phyloP scores from a whole-genome alignment of 2,329 filamentous ascomycete genomes.

The Sporothrix luriei region DNA sequence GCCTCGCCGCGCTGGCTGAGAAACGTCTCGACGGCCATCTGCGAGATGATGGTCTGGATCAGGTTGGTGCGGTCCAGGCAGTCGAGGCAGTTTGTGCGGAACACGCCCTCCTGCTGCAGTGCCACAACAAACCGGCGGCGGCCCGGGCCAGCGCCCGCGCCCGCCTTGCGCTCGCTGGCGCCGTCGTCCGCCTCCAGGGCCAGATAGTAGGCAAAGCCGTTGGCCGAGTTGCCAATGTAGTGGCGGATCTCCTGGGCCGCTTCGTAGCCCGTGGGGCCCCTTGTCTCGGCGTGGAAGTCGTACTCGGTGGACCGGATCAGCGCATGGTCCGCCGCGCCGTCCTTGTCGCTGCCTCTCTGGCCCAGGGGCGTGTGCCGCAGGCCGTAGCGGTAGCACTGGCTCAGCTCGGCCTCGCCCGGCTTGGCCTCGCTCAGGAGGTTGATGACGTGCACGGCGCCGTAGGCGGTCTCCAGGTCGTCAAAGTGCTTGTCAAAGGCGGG shows the following conservation, averaged over 20 bases:
- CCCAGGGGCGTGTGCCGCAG: constrained; percentile 74
- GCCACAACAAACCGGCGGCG: constrained; percentile 64
- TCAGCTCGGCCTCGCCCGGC: constrained; percentile 81
- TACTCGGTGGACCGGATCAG: constrained; percentile 83
- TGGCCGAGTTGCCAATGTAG: constrained; percentile 75
- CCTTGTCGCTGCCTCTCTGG: constrained; percentile 51
- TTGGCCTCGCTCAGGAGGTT: constrained; percentile 93
- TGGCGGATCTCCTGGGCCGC: constrained; percentile 81
- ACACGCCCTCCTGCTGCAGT: constrained; percentile 91
- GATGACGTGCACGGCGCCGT: constrained; percentile 88
- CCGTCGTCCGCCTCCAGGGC: constrained; percentile 68
- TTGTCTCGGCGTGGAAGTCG: constrained; percentile 94
- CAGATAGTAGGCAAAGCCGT: constrained; percentile 90
- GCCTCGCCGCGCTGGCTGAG: constrained; percentile 70
- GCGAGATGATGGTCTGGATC: constrained; percentile 92
- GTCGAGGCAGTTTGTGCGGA: constrained; percentile 93
- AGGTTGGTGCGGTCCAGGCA: constrained; percentile 95
- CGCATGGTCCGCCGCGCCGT: constrained; percentile 65
- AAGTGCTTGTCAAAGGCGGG: constrained; percentile 97
- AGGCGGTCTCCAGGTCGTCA: constrained; percentile 78
- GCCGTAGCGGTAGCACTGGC: constrained; percentile 75
- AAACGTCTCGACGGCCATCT: constrained; percentile 88
- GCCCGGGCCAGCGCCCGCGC: too few species aligned
- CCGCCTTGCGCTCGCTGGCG: constrained; percentile 1
- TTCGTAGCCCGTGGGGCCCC: constrained; percentile 82